Conservation (phyloP, 139 green algal species). For the Chara braunii region DNA sequence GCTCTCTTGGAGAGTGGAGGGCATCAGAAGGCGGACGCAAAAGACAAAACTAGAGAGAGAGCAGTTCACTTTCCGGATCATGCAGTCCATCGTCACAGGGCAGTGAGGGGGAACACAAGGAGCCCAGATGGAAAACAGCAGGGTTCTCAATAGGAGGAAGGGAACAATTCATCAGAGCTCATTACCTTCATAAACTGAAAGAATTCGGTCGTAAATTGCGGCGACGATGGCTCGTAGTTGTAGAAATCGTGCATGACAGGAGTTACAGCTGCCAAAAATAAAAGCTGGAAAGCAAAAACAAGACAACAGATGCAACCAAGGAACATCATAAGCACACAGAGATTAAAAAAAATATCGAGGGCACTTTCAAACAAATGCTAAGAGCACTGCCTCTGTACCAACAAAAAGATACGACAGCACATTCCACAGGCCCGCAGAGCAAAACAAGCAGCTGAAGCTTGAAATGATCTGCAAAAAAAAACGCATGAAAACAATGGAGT, state of each 20-base stretch:
- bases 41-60: neutral
- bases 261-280: conserved; percentile 24
- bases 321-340: too few relatives aligned
- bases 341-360: too few relatives aligned
- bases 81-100: conserved; percentile 3
- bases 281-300: too few relatives aligned
- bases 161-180: neutral
- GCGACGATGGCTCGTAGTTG: conserved; percentile 25
- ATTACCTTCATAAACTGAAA: conserved; percentile 36
- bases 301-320: too few relatives aligned
- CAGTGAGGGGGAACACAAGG: neutral
- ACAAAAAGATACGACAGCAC: too few relatives aligned
- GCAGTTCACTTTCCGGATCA: neutral
- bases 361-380: too few relatives aligned
- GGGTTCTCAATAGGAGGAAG: neutral
- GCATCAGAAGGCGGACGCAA: conserved; percentile 1
- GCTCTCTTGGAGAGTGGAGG: too few relatives aligned
- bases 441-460: too few relatives aligned
- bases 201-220: conserved; percentile 29
- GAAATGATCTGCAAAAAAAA: too few relatives aligned
- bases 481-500: too few relatives aligned
- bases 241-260: conserved; percentile 40
- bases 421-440: too few relatives aligned
- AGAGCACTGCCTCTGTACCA: too few relatives aligned
- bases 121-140: conserved; percentile 2